phyloP scores from a whole-genome alignment of 2,329 filamentous ascomycete genomes.

The Incumbomyces delicatus region DNA sequence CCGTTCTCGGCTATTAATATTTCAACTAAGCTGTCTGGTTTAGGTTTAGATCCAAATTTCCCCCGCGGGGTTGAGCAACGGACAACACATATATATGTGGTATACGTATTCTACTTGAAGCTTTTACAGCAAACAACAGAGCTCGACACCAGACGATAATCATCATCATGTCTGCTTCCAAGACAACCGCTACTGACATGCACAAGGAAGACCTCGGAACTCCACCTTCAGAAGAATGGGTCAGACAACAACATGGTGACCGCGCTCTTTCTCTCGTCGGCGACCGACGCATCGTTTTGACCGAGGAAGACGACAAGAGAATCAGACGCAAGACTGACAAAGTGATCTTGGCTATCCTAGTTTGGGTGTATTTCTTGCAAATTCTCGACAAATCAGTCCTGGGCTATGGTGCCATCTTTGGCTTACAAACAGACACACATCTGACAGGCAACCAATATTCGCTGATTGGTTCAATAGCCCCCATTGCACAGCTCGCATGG shows the following conservation, averaged over 20 bases:
- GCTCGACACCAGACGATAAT: neutral
- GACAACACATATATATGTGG: too few relatives aligned
- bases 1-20: too few relatives aligned
- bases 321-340: conserved; percentile 54
- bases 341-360: conserved; percentile 41
- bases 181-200: neutral
- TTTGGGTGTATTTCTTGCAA: conserved; percentile 40
- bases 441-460: conserved; percentile 48
- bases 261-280: conserved; percentile 18
- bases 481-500: conserved; percentile 53
- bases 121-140: too few relatives aligned
- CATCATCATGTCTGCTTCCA: neutral
- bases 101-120: too few relatives aligned
- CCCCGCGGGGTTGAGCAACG: too few relatives aligned
- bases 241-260: conserved; percentile 19
- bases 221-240: conserved; percentile 7
- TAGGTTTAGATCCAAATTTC: too few relatives aligned
- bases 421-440: conserved; percentile 40
- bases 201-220: conserved; percentile 17
- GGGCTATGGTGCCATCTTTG: conserved; percentile 49
- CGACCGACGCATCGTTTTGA: conserved; percentile 24
- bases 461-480: conserved; percentile 46
- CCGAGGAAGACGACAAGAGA: conserved; percentile 37
- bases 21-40: too few relatives aligned
- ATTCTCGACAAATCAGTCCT: conserved; percentile 52